These are phyloP conservation scores for Striga asiatica DNA, from an alignment of 257 asterid species.

Conservation along the genomic window DNA sequence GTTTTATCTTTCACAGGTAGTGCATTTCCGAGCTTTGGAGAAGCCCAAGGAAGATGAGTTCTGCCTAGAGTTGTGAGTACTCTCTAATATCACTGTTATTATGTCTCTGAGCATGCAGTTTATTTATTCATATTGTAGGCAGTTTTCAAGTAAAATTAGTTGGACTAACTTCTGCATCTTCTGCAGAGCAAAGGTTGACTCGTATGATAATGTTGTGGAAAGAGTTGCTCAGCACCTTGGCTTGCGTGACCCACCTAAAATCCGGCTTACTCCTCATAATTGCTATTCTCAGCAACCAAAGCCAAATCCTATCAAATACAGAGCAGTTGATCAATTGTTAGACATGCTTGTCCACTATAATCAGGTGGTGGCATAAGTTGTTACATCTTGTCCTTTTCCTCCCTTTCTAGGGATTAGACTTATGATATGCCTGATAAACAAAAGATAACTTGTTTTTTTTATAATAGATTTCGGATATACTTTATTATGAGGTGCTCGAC, in stretches of 20 bases:
- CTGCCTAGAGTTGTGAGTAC: slow-evolving; percentile 80
- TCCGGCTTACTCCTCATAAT: slow-evolving; percentile 91
- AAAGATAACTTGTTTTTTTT: not conserved
- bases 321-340: slow-evolving; percentile 42
- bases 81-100: slow-evolving; percentile 10
- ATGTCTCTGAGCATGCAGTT: not conserved
- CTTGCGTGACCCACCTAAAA: slow-evolving; percentile 80
- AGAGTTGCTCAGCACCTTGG: slow-evolving; percentile 74
- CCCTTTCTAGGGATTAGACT: not conserved
- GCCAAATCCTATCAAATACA: slow-evolving; percentile 79
- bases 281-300: slow-evolving; percentile 97
- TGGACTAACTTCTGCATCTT: slow-evolving; percentile 20
- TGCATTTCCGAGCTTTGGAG: slow-evolving; percentile 81
- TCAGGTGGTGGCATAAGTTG: slow-evolving; percentile 39
- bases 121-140: not conserved
- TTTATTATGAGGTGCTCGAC: slow-evolving; percentile 87
- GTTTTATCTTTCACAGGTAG: slow-evolving; percentile 43
- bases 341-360: slow-evolving; percentile 91
- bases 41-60: slow-evolving; percentile 95
- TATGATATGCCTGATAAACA: not conserved
- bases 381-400: not conserved
- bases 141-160: not conserved
- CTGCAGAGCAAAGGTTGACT: slow-evolving; percentile 70
- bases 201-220: slow-evolving; percentile 89
- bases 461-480: slow-evolving; percentile 61